A percentile compares a stretch with the other conserved stretches of the same genome.
These are phyloP conservation scores for Arachnomyces sp. DNA, from an alignment of 2,329 filamentous ascomycete species.

Conservation along the genomic window DNA sequence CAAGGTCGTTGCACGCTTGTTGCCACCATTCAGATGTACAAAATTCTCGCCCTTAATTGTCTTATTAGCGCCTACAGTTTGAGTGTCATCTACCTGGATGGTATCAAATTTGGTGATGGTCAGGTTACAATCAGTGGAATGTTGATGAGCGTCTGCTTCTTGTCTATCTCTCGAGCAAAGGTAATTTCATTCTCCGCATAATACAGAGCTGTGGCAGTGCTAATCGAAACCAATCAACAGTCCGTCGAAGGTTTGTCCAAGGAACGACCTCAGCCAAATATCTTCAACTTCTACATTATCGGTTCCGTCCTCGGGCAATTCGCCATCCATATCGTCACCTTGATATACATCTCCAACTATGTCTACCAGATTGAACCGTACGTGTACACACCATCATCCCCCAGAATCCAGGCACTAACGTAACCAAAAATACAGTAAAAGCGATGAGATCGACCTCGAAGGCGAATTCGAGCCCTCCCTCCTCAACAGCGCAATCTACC, in stretches of 20 bases:
- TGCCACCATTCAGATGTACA: constrained; percentile 99
- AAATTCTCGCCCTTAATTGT: constrained; percentile 95
- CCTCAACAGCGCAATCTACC: constrained; percentile 93
- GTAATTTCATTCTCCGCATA: constrained; percentile 31
- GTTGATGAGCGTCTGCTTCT: constrained; percentile 99
- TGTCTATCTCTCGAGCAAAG: constrained; percentile 95
- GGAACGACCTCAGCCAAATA: constrained; percentile 94
- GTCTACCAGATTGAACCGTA: constrained; percentile 81
- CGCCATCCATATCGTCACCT: constrained; percentile 83
- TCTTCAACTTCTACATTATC: constrained; percentile 98
- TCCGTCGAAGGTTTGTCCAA: constrained; percentile 93
- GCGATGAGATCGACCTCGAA: constrained; percentile 71
- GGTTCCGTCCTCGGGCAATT: constrained; percentile 96
- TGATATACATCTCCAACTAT: constrained; percentile 87
- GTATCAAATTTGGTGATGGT: constrained; percentile 97
- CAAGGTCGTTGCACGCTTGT: constrained; percentile 96
- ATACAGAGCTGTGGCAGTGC: neutral
- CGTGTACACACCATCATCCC: constrained; percentile 30
- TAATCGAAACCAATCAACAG: constrained; percentile 23
- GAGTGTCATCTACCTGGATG: constrained; percentile 91
- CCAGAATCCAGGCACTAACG: constrained; percentile 18
- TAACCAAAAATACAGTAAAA: constrained; percentile 36
- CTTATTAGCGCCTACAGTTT: constrained; percentile 96
- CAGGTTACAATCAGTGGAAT: constrained; percentile 98
- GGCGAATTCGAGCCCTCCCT: constrained; percentile 89